Percentiles rank a stretch among this genome's conserved stretches.
Conservation (phyloP, 2,329 filamentous ascomycete species). For the Colletotrichum truncatum region DNA sequence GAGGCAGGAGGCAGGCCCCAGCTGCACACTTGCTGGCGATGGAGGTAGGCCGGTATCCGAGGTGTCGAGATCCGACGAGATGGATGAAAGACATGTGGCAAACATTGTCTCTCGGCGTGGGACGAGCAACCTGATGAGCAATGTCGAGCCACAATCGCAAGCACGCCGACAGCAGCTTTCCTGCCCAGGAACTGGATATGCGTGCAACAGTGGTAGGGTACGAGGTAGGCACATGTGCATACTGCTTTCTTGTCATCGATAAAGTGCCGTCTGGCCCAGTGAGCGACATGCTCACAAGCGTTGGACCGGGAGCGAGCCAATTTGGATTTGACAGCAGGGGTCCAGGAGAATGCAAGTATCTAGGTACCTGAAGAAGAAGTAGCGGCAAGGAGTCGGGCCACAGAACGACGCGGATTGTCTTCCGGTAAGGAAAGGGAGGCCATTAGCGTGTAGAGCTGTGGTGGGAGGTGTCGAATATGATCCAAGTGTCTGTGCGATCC, state of each 20-base stretch:
- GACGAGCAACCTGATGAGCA: constrained; percentile 1
- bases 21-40: not conserved
- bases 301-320: constrained; percentile 2
- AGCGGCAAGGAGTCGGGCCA: constrained; percentile 14
- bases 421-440: not conserved
- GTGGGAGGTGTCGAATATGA: not conserved
- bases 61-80: not conserved
- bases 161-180: not conserved
- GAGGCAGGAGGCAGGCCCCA: too few species aligned
- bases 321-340: constrained; percentile 20
- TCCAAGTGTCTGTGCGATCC: constrained; percentile 1
- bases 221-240: constrained; percentile 10
- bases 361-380: constrained; percentile 1
- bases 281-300: constrained; percentile 5
- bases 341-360: not conserved
- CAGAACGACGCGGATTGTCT: not conserved
- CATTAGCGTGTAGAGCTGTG: not conserved
- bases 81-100: constrained; percentile 1
- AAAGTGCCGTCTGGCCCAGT: constrained; percentile 14
- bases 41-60: not conserved
- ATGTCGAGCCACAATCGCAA: not conserved
- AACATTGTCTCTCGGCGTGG: constrained; percentile 6
- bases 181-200: constrained; percentile 8
- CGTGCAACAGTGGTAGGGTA: constrained; percentile 14
- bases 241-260: not conserved